Evolutionary conservation across 371 early-diverging fungal genomes (phyloP).

Genomic region (Chytridium lagenaria): DNA sequence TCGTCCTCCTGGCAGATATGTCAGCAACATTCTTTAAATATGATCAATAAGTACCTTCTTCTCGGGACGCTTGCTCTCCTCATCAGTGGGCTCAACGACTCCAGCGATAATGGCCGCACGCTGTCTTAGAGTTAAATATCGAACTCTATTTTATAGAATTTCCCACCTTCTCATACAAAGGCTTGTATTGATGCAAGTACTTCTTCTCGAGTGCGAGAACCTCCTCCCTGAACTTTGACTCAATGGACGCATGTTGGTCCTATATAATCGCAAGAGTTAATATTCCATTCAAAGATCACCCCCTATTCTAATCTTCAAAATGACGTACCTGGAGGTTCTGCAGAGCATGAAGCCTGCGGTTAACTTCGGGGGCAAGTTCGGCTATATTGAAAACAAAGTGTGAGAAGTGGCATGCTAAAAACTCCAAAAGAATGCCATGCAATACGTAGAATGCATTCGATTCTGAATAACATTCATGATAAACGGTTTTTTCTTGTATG

Average conservation of each 20-base stretch:
- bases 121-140: slow-evolving; percentile 33
- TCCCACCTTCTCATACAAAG: slow-evolving; percentile 77
- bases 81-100: slow-evolving; percentile 82
- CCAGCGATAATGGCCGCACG: slow-evolving; percentile 80
- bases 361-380: slow-evolving; percentile 67
- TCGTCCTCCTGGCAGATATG: neutral
- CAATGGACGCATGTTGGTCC: slow-evolving; percentile 77
- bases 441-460: too few species aligned
- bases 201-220: slow-evolving; percentile 92
- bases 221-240: slow-evolving; percentile 86
- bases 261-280: slow-evolving; percentile 21
- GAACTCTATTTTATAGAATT: neutral
- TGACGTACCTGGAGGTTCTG: slow-evolving; percentile 72
- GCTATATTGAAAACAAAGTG: neutral
- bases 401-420: too few species aligned
- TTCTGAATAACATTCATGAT: too few species aligned
- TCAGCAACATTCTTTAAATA: neutral
- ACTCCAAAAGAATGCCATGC: too few species aligned
- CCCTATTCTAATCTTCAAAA: neutral
- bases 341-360: slow-evolving; percentile 83
- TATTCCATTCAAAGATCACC: neutral
- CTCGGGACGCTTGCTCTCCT: slow-evolving; percentile 66
- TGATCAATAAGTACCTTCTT: slow-evolving; percentile 34
- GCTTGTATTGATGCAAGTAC: slow-evolving; percentile 79
- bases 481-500: too few species aligned